Conservation (phyloP, 495 filamentous ascomycete species). For the Cercophora sp. region DNA sequence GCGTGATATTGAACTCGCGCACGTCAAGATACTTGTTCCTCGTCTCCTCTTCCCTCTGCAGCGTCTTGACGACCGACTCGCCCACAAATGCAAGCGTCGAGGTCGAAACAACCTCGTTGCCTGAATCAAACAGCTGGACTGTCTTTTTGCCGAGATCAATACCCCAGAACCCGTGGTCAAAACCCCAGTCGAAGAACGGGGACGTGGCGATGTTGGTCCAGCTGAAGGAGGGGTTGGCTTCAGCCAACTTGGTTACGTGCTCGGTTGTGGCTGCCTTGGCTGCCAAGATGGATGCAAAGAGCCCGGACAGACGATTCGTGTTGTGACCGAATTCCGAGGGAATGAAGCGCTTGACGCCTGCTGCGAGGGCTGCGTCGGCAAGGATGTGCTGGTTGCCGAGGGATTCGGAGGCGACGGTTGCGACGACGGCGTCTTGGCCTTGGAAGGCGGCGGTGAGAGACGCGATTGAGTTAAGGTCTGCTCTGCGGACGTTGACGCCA, state of each 20-base stretch:
- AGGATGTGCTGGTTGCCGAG: conserved; percentile 41
- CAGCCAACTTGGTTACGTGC: not conserved
- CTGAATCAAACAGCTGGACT: not conserved
- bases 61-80: not conserved
- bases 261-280: not conserved
- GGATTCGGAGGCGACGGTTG: conserved; percentile 33
- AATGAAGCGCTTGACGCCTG: conserved; percentile 57
- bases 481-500: conserved; percentile 33
- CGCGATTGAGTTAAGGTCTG: conserved; percentile 42
- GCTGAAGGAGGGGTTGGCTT: not conserved
- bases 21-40: conserved; percentile 1
- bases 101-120: not conserved
- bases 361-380: conserved; percentile 55
- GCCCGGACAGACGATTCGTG: not conserved
- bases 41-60: conserved; percentile 3
- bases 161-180: not conserved
- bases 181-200: conserved; percentile 2
- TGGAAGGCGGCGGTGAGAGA: conserved; percentile 43
- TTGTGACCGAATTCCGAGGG: conserved; percentile 58
- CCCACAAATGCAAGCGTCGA: not conserved
- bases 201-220: conserved; percentile 8
- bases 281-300: not conserved
- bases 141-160: not conserved
- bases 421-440: conserved; percentile 53
- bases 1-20: not conserved